phyloP scores from a whole-genome alignment of 192 early-diverging fungal genomes.

The Thamnidium elegans region DNA sequence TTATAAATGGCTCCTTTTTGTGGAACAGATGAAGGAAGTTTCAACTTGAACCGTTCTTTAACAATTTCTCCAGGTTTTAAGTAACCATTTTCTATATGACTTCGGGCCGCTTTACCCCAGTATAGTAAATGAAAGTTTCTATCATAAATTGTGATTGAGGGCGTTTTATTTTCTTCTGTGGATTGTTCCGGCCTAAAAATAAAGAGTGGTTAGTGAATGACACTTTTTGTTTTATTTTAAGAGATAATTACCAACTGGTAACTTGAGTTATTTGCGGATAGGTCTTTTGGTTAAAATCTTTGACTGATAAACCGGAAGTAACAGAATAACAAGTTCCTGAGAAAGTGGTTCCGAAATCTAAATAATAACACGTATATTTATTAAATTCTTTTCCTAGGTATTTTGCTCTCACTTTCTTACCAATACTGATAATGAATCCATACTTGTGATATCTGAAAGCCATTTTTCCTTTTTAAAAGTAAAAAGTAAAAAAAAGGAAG shows the following conservation, averaged over 20 bases:
- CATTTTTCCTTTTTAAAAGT: background rate
- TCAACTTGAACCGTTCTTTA: background rate
- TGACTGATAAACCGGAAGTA: background rate
- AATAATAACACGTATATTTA: background rate
- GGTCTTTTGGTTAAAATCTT: background rate
- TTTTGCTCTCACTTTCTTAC: background rate
- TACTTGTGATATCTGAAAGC: slow-evolving; percentile 2
- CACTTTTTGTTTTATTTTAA: background rate
- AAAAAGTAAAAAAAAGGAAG: no score
- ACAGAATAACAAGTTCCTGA: slow-evolving; percentile 10
- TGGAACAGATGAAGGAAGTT: background rate
- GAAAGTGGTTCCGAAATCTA: slow-evolving; percentile 16
- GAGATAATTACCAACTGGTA: background rate
- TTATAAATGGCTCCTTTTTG: background rate
- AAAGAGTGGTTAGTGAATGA: background rate
- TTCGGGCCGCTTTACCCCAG: slow-evolving; percentile 1
- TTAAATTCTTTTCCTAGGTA: background rate
- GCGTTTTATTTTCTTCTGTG: background rate
- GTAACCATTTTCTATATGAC: background rate
- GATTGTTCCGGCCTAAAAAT: background rate
- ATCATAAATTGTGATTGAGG: slow-evolving; percentile 3
- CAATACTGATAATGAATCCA: slow-evolving; percentile 2
- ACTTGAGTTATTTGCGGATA: background rate
- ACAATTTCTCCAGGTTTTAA: background rate
- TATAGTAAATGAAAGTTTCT: background rate